Base-by-base conservation (phyloP, 2,329 filamentous ascomycete species). In the Colletotrichum sublineola region DNA sequence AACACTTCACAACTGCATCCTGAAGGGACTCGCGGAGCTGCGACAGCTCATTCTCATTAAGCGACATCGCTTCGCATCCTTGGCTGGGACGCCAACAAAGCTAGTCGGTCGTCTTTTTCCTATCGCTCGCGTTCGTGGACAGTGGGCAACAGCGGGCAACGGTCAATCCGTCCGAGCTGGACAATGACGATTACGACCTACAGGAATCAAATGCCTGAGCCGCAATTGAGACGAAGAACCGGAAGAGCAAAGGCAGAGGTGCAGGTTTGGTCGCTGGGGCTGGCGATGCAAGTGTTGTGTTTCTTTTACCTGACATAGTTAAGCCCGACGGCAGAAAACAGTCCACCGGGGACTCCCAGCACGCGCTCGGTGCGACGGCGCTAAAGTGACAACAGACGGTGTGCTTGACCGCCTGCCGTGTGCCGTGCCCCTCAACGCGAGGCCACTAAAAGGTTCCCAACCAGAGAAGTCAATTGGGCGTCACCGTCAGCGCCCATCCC, bases 1-100 rank as follows among this genome's bases (percentile, higher is more conserved):
- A 97, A 84, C 95, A 98, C 80, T 95, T 95, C 33, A 96, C 88
- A 3, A 96, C 92, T 40, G 96, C 94, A 78, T 95, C 92, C 80
- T 97, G 94, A 55, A 98, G 87, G 44, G 94, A 90, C 48, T 87
- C 88, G 78, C 92, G 90, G 73, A 97, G 86, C 79, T 94, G 92
- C 63, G 85, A 83, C 56, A 87, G 85, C 73, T 91, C 89, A 74
- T 87, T 84, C 66, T 86, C 82, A 70, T 84, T 89, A 73, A 91
- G 84, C 71, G 84, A 82, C 89, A 90, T 90, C 52, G 72, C 75
- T 73, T 63, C 33, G 64, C 73, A 74, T 74, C 68, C 67, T 67
- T 38, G 50, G 63, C 58, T 29, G 62, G 42, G 38, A 12, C 9
- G n/a, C 4, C 11, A 40, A 42, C 1, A 1, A 18, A 18, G n/a